These are phyloP conservation scores for Candida succiphila DNA, from an alignment of 805 yeast genomes.

Conservation along the genomic window DNA sequence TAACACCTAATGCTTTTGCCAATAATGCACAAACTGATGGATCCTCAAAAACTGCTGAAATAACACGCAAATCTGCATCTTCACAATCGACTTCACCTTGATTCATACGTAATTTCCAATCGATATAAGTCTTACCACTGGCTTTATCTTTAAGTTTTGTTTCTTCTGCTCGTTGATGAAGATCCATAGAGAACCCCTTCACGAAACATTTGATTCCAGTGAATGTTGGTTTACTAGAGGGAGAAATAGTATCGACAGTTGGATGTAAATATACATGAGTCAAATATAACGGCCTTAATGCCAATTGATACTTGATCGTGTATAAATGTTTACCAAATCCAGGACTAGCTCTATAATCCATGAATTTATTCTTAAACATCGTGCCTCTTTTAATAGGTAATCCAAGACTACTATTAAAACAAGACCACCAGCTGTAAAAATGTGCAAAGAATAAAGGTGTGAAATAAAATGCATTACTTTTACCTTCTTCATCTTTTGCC, in stretches of 20 bases:
- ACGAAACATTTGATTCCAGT: constrained; percentile 66
- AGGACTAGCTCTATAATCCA: constrained; percentile 15
- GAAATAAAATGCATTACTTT: constrained; percentile 58
- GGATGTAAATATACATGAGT: constrained; percentile 61
- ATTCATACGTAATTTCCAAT: constrained; percentile 49
- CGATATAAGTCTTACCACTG: constrained; percentile 5
- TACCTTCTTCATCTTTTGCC: constrained; percentile 21
- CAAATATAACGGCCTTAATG: constrained; percentile 61
- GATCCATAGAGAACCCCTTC: constrained; percentile 46
- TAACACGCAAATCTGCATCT: constrained; percentile 57
- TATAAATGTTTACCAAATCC: constrained; percentile 31
- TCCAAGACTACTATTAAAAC: constrained; percentile 70
- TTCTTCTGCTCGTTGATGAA: constrained; percentile 48
- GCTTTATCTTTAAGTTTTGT: constrained; percentile 31
- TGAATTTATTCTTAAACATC: constrained; percentile 45
- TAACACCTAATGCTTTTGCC: constrained; percentile 22
- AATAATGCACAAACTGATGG: constrained; percentile 33
- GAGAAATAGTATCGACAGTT: constrained; percentile 19
- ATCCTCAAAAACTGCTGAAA: constrained; percentile 57
- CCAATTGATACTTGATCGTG: constrained; percentile 73
- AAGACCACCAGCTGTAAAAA: constrained; percentile 79
- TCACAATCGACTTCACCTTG: constrained; percentile 64
- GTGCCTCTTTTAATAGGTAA: constrained; percentile 72
- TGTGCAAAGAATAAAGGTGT: constrained; percentile 59
- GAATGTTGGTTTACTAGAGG: constrained; percentile 36